A percentile compares a stretch with the other conserved stretches of the same genome.
These are phyloP conservation scores for Chalaropsis thielavioides DNA, from an alignment of 2,329 filamentous ascomycete species.

Conservation along the genomic window DNA sequence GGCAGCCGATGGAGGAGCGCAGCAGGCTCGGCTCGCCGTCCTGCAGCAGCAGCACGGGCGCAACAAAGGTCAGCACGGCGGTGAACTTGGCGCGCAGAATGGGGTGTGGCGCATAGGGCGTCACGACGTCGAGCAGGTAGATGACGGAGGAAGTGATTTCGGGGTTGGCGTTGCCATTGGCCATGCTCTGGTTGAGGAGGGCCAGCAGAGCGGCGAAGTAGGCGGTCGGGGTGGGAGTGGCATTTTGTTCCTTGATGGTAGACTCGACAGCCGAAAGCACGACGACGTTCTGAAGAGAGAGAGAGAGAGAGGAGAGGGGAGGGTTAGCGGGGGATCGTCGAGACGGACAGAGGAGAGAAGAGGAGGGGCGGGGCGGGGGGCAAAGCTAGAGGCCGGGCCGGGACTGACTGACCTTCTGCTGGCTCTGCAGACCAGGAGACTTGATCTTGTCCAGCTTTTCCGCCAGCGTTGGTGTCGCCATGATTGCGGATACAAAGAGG, in stretches of 20 bases:
- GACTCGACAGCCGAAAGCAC: slow-evolving; percentile 86
- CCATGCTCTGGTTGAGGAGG: slow-evolving; percentile 64
- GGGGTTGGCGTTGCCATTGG: slow-evolving; percentile 55
- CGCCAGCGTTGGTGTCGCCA: slow-evolving; percentile 46
- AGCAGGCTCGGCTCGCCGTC: slow-evolving; percentile 80
- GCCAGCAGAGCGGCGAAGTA: slow-evolving; percentile 94
- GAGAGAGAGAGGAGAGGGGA: neutral
- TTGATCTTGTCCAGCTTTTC: slow-evolving; percentile 97
- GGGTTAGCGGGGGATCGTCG: neutral
- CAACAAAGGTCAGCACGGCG: slow-evolving; percentile 76
- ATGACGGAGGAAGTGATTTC: slow-evolving; percentile 76
- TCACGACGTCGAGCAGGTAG: slow-evolving; percentile 88
- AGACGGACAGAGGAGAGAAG: neutral
- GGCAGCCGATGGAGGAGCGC: slow-evolving; percentile 75
- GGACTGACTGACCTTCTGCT: slow-evolving; percentile 60
- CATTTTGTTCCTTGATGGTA: slow-evolving; percentile 77
- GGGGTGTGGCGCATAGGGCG: slow-evolving; percentile 67
- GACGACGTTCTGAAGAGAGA: slow-evolving; percentile 55
- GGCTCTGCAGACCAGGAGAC: slow-evolving; percentile 88
- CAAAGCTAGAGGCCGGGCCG: no score
- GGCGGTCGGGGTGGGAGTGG: slow-evolving; percentile 67
- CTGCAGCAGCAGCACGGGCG: slow-evolving; percentile 63
- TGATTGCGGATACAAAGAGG: slow-evolving; percentile 21
- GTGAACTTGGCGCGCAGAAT: slow-evolving; percentile 90
- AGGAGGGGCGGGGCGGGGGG: no score